A percentile compares a stretch with the other conserved stretches of the same genome.
Conservation (phyloP, 176 grass and related monocot genomes). For the Oryza nivara region DNA sequence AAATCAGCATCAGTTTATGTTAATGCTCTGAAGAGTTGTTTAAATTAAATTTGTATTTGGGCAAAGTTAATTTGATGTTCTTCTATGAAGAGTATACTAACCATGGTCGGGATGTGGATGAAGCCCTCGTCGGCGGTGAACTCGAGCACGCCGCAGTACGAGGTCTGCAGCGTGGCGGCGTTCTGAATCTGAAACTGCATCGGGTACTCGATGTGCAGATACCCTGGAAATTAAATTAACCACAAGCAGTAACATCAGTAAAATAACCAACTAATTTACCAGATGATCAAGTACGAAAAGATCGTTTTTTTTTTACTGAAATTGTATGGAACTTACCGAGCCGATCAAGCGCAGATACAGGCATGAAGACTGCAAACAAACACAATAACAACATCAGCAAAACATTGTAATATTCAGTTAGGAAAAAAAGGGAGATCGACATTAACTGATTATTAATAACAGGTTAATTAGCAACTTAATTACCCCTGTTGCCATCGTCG, state of each 20-base stretch:
- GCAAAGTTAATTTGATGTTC: not conserved
- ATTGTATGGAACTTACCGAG: conserved; percentile 37
- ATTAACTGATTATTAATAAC: too few relatives aligned
- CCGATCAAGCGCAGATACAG: conserved; percentile 71
- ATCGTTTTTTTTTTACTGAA: not conserved
- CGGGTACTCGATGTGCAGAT: conserved; percentile 50
- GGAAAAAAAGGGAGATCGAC: too few relatives aligned
- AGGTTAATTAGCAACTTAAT: not conserved
- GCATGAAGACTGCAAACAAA: conserved; percentile 67
- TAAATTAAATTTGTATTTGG: not conserved
- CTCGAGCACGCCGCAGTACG: conserved; percentile 68
- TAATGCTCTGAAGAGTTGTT: not conserved
- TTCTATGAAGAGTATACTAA: not conserved
- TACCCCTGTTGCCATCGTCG: conserved; percentile 24
- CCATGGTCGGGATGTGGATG: conserved; percentile 73
- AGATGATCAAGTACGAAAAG: not conserved
- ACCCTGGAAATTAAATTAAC: conserved; percentile 21
- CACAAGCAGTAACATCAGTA: not conserved
- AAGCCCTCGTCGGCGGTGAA: conserved; percentile 80
- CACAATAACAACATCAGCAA: not conserved
- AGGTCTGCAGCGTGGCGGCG: conserved; percentile 35
- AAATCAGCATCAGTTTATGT: not conserved
- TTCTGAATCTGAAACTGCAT: conserved; percentile 71
- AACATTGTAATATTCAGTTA: not conserved
- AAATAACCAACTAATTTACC: too few relatives aligned